These are phyloP conservation scores for Hypoxylon sp. DNA, from an alignment of 2,329 filamentous ascomycete genomes.

Conservation along the genomic window DNA sequence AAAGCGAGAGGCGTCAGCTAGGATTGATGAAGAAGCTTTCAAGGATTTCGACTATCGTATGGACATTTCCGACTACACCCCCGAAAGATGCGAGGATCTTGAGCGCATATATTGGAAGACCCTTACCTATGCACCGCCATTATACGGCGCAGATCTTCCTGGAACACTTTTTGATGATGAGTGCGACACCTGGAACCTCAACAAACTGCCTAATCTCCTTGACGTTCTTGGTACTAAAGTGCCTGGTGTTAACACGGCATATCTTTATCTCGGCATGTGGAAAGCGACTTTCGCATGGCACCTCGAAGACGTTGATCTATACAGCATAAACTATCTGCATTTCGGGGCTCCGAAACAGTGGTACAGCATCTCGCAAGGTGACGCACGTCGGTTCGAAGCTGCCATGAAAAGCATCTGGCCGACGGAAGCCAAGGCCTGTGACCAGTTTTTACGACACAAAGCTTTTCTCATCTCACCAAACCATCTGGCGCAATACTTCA, in stretches of 20 bases:
- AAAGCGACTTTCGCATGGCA: conserved; percentile 99
- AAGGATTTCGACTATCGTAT: conserved; percentile 92
- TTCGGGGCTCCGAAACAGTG: conserved; percentile 99
- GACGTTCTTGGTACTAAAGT: conserved; percentile 96
- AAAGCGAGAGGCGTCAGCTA: conserved; percentile 80
- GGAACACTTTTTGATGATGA: conserved; percentile 93
- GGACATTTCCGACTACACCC: conserved; percentile 88
- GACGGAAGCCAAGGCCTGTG: conserved; percentile 92
- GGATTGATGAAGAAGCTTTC: conserved; percentile 91
- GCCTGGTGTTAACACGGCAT: conserved; percentile 97
- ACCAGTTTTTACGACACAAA: conserved; percentile 97
- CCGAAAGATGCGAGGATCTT: conserved; percentile 92
- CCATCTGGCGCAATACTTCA: conserved; percentile 87
- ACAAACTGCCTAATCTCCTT: conserved; percentile 91
- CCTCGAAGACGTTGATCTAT: conserved; percentile 96
- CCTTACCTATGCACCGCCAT: conserved; percentile 91
- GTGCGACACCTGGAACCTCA: conserved; percentile 91
- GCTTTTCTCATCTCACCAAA: conserved; percentile 96
- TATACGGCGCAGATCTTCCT: conserved; percentile 97
- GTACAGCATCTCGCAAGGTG: conserved; percentile 98
- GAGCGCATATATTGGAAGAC: conserved; percentile 98
- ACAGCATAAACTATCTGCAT: conserved; percentile 99
- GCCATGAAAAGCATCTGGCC: conserved; percentile 98
- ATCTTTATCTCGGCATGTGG: conserved; percentile 99
- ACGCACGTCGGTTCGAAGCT: conserved; percentile 91